Percentiles rank a stretch among this genome's conserved stretches.
phyloP scores from a whole-genome alignment of 176 grass and related monocot genomes.

The Pontederia crassipes region DNA sequence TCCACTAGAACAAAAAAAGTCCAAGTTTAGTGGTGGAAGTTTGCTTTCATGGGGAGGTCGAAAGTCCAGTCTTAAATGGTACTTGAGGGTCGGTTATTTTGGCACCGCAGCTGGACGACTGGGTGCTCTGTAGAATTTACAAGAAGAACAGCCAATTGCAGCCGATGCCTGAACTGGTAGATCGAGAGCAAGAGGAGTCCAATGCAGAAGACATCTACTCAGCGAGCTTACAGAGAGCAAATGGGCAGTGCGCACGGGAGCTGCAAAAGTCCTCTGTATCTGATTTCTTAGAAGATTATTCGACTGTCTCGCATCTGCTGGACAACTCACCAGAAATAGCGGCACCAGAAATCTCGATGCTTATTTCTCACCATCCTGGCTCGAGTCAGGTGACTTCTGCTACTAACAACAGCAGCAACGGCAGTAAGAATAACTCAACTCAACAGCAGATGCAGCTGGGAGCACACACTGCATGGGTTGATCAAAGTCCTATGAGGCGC shows the following conservation, averaged over 20 bases:
- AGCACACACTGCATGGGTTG: conserved; percentile 8
- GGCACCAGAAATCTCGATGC: conserved; percentile 9
- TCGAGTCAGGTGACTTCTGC: conserved; percentile 11
- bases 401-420: conserved; percentile 5
- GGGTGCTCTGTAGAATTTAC: conserved; percentile 98
- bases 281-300: conserved; percentile 28
- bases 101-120: conserved; percentile 68
- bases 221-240: not conserved
- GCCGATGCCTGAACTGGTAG: conserved; percentile 32
- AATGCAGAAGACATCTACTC: conserved; percentile 30
- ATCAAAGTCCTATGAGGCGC: conserved; percentile 14
- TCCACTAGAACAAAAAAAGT: too few species aligned
- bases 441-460: not conserved
- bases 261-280: conserved; percentile 30
- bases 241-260: not conserved
- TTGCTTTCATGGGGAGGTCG: too few species aligned
- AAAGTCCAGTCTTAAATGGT: too few species aligned
- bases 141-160: conserved; percentile 54
- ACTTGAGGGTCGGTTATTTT: not conserved
- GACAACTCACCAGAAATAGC: conserved; percentile 23
- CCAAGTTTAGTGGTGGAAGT: too few species aligned
- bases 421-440: too few species aligned
- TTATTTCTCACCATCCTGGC: conserved; percentile 1
- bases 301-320: conserved; percentile 18
- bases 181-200: conserved; percentile 56